Conservation (phyloP, 2,329 filamentous ascomycete genomes). For the Sporothrix schenckii region DNA sequence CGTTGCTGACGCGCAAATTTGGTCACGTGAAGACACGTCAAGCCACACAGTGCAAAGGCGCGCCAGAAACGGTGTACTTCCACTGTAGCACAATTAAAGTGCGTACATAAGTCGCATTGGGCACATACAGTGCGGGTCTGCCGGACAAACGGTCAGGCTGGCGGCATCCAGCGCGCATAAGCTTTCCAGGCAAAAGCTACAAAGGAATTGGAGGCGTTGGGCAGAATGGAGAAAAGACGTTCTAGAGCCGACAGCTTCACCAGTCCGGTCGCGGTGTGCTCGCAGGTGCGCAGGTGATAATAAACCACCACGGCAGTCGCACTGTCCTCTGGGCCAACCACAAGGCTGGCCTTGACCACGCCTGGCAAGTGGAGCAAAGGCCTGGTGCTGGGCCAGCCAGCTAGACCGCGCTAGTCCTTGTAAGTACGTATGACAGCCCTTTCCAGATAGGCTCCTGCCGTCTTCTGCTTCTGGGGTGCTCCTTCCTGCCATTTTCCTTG, state of each 20-base stretch:
- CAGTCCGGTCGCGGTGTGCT: background rate
- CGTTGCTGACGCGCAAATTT: slow-evolving; percentile 25
- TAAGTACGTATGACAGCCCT: slow-evolving; percentile 27
- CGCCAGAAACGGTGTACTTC: background rate
- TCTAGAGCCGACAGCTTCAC: background rate
- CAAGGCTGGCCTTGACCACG: slow-evolving; percentile 34
- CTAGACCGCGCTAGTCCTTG: slow-evolving; percentile 25
- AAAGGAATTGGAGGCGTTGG: background rate
- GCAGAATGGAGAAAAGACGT: background rate
- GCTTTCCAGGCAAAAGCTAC: background rate
- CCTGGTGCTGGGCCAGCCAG: slow-evolving; percentile 24
- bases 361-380: slow-evolving; percentile 30
- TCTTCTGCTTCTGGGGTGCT: slow-evolving; percentile 5
- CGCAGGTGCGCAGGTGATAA: slow-evolving; percentile 20
- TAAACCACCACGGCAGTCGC: background rate
- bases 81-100: slow-evolving; percentile 10
- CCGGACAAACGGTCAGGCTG: background rate
- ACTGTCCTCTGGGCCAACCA: slow-evolving; percentile 34
- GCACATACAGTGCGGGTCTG: background rate
- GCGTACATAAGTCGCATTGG: slow-evolving; percentile 12
- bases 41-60: slow-evolving; percentile 17
- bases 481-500: slow-evolving; percentile 25
- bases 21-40: slow-evolving; percentile 28
- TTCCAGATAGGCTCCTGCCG: slow-evolving; percentile 14
- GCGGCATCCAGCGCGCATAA: background rate